A percentile compares a stretch with the other conserved stretches of the same genome.
These are phyloP conservation scores for Apiospora koreana DNA, from an alignment of 2,329 filamentous ascomycete genomes.

Conservation along the genomic window DNA sequence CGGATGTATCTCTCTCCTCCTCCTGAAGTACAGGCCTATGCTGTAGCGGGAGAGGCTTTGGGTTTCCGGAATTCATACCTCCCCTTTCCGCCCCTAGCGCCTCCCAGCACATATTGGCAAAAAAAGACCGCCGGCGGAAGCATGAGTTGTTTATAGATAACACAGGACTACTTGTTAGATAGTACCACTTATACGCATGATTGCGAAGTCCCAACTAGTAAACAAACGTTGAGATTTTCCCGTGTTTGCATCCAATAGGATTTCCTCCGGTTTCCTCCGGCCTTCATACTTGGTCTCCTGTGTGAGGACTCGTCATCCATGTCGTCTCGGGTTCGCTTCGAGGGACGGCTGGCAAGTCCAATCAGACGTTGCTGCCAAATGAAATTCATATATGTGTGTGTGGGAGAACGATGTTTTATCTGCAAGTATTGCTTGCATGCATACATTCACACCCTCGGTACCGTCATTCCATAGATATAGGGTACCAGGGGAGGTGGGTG, in stretches of 20 bases:
- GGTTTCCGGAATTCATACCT: neutral
- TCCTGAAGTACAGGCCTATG: neutral
- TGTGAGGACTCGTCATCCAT: neutral
- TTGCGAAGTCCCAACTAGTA: neutral
- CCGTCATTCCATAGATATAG: too few relatives aligned
- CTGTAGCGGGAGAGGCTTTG: too few relatives aligned
- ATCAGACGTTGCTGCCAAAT: neutral
- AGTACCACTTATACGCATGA: neutral
- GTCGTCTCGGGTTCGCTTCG: neutral
- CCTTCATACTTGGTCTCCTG: neutral
- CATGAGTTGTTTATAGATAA: neutral
- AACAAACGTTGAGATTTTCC: neutral
- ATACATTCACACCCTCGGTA: neutral
- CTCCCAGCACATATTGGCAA: neutral
- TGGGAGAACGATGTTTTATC: neutral
- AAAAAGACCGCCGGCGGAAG: neutral
- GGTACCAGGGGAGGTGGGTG: neutral
- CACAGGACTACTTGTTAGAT: neutral
- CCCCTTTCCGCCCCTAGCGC: neutral
- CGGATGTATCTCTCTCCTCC: neutral
- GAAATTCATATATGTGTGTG: neutral
- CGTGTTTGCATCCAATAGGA: neutral
- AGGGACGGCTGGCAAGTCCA: neutral
- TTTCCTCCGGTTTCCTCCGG: neutral
- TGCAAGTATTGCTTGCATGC: neutral